Evolutionary conservation across 768 basidiomycete species (phyloP), one percentile per base, ranked within the genome.

Genomic region (Clathrus columnatus): DNA sequence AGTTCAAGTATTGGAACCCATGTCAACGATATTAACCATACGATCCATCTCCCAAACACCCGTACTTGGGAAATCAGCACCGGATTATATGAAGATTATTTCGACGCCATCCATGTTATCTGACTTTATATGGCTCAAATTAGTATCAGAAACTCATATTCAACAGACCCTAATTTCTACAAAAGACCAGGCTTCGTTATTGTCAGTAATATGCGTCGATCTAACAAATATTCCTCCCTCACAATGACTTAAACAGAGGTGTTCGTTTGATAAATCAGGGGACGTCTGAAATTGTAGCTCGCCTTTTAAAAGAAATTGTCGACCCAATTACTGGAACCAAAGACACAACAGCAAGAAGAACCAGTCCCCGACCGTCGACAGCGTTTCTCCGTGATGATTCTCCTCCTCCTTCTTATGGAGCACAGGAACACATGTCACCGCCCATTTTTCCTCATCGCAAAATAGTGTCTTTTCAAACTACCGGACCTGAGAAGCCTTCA

Each of bases 11-110:
- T 65, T 63, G 49, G 70, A 73, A 53, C 75, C 71, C 5, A 63
- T 78, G 57, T 69, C 72, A 8, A 75, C 79, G 10, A 61, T 79
- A 11, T 59, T 81, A 18, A 77, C 81, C 44, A 68, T 69, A 30
- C 69, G 70, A 16, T 74, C 82, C 2, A 68, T 65, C 32, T 72
- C 67, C n/a, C 69, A 75, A 61, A 81, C 79, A 7, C 79, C 77
- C 1, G 66, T 63, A 30, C 59, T 73, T 6, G 75, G 78, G 46
- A 52, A 32, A 23, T 47, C 29, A 59, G 54, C 60, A 59, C 16
- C 46, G 64, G 65, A n/a, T 58, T 61, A 23, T 26, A 27, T 16
- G 18, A 27, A 26, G 14, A 47, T 27, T 5, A 29, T 61, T 48
- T 65, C 63, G n/a, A 52, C 67, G 16, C 66, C 67, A 28, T 63